phyloP scores from a whole-genome alignment of 108 stramenopile genomes.

The Nitzschia sp. region DNA sequence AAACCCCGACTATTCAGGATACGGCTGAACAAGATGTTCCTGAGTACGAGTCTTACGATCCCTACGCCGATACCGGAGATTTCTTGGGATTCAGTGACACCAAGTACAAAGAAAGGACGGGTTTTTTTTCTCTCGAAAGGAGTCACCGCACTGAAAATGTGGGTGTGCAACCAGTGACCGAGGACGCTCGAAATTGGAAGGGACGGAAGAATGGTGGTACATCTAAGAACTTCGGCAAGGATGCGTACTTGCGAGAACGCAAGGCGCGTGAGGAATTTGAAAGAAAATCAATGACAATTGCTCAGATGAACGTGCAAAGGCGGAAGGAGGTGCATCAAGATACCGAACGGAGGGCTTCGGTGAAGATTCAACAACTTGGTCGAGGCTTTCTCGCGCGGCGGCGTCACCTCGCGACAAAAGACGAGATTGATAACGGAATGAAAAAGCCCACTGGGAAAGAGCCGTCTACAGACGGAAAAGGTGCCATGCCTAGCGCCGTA shows the following conservation, averaged over 20 bases:
- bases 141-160: background rate
- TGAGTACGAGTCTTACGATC: background rate
- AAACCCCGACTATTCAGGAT: background rate
- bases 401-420: background rate
- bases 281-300: background rate
- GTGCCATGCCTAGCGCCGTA: too few species aligned
- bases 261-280: slow-evolving; percentile 7
- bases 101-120: slow-evolving; percentile 7
- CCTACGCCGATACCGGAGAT: slow-evolving; percentile 5
- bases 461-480: too few species aligned
- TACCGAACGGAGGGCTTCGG: background rate
- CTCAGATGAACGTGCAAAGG: background rate
- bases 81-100: slow-evolving; percentile 8
- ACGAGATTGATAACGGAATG: too few species aligned
- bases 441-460: too few species aligned
- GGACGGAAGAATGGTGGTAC: background rate
- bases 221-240: slow-evolving; percentile 2
- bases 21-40: background rate
- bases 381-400: background rate
- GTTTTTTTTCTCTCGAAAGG: background rate
- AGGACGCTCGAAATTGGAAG: slow-evolving; percentile 15
- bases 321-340: background rate
- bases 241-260: background rate
- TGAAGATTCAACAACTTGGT: slow-evolving; percentile 2
- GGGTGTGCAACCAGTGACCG: background rate